phyloP scores from a whole-genome alignment of 2,329 filamentous ascomycete genomes.

The Uncinocarpus reesii region DNA sequence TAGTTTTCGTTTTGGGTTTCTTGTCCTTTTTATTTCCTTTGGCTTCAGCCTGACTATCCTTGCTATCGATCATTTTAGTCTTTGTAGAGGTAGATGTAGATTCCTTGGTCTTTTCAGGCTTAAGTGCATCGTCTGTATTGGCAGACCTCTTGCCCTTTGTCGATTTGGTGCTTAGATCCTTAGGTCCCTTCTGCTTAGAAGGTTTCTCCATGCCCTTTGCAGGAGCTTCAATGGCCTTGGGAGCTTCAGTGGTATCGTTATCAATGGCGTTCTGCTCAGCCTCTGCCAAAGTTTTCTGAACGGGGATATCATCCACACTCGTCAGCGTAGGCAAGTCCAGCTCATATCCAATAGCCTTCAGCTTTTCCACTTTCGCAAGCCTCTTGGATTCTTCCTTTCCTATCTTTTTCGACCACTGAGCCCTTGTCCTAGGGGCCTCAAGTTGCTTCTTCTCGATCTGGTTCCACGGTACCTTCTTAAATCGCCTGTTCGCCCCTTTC shows the following conservation, averaged over 20 bases:
- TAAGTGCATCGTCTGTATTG: conserved; percentile 9
- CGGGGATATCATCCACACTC: conserved; percentile 45
- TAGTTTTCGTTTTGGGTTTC: neutral
- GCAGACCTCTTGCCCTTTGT: conserved; percentile 22
- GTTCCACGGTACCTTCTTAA: conserved; percentile 80
- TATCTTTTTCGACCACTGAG: conserved; percentile 68
- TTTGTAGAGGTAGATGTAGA: neutral
- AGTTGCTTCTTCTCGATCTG: conserved; percentile 70
- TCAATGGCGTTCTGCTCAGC: conserved; percentile 18
- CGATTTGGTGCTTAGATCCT: conserved; percentile 19
- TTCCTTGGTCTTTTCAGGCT: conserved; percentile 12
- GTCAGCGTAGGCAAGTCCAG: conserved; percentile 66
- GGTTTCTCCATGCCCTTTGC: conserved; percentile 20
- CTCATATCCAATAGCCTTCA: conserved; percentile 75
- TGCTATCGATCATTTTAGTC: neutral
- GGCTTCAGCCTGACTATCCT: neutral
- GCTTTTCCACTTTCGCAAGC: conserved; percentile 56
- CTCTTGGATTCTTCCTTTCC: conserved; percentile 62
- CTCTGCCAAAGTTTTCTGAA: conserved; percentile 29
- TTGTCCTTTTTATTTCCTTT: conserved; percentile 10
- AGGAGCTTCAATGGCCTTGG: conserved; percentile 24
- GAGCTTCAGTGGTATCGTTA: conserved; percentile 12
- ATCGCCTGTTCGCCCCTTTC: conserved; percentile 81
- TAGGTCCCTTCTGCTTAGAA: conserved; percentile 18
- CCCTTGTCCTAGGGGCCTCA: conserved; percentile 60